Evolutionary conservation across 2,329 filamentous ascomycete genomes (phyloP).

Genomic region (Talaromyces sp.): DNA sequence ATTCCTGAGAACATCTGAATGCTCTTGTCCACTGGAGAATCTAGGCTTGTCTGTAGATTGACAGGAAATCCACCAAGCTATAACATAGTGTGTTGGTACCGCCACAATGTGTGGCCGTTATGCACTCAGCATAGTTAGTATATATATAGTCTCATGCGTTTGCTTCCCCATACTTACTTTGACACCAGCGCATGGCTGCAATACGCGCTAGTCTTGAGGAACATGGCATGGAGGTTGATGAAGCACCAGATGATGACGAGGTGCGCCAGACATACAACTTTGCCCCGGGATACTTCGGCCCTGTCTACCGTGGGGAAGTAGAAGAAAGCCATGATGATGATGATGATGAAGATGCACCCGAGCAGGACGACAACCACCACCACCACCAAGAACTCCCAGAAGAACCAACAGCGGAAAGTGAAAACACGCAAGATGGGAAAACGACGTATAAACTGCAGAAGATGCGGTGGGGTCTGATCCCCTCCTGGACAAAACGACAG

Average conservation of each 20-base stretch:
- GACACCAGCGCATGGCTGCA: conserved; percentile 64
- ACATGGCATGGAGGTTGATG: conserved; percentile 66
- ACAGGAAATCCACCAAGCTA: neutral
- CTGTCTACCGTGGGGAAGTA: conserved; percentile 76
- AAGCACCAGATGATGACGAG: conserved; percentile 65
- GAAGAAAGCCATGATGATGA: conserved; percentile 50
- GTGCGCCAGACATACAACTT: conserved; percentile 84
- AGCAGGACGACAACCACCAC: conserved; percentile 12
- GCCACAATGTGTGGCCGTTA: conserved; percentile 63
- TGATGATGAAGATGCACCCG: conserved; percentile 18
- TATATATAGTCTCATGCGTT: neutral
- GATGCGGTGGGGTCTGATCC: conserved; percentile 95
- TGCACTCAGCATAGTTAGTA: conserved; percentile 55
- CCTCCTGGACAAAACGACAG: conserved; percentile 84
- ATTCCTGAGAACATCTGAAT: too few relatives aligned
- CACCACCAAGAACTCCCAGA: conserved; percentile 8
- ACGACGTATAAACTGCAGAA: conserved; percentile 75
- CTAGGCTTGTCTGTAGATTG: neutral
- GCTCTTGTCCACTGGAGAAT: neutral
- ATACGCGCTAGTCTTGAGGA: conserved; percentile 68
- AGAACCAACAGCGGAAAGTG: conserved; percentile 14
- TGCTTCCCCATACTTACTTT: conserved; percentile 3
- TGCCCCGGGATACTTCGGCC: conserved; percentile 76
- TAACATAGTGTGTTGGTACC: neutral
- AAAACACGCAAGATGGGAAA: conserved; percentile 18